These are phyloP conservation scores for Nicotiana sylvestris DNA, from an alignment of 257 asterid species.

Conservation along the genomic window DNA sequence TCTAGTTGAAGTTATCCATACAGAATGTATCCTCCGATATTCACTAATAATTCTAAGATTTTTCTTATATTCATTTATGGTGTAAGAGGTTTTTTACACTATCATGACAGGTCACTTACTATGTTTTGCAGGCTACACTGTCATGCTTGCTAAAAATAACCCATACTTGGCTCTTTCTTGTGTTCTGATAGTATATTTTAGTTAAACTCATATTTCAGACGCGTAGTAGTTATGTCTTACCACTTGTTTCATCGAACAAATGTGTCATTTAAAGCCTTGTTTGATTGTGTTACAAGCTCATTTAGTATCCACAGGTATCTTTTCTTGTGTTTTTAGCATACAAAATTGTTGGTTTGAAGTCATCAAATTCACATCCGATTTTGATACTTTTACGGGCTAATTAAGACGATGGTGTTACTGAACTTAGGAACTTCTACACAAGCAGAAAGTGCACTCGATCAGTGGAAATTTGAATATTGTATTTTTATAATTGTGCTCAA, in stretches of 20 bases:
- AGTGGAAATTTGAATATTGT: too few relatives aligned
- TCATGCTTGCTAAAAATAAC: neutral
- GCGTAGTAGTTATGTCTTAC: neutral
- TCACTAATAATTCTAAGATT: neutral
- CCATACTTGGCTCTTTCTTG: neutral
- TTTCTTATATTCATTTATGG: neutral
- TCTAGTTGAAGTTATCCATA: neutral
- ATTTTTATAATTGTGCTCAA: too few relatives aligned
- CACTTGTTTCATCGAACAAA: neutral
- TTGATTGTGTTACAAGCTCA: neutral
- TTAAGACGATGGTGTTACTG: too few relatives aligned
- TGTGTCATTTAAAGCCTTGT: neutral
- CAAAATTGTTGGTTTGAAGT: neutral
- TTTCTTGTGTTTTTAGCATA: neutral
- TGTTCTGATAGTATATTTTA: neutral
- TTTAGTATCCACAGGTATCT: neutral
- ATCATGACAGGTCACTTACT: too few relatives aligned
- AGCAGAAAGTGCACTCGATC: too few relatives aligned
- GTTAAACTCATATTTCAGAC: neutral
- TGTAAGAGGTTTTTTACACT: neutral
- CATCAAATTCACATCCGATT: too few relatives aligned
- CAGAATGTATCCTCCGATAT: neutral
- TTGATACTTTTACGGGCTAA: too few relatives aligned
- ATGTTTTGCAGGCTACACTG: neutral
- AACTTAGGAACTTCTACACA: too few relatives aligned